phyloP scores from a whole-genome alignment of 2,329 filamentous ascomycete species.

The Aspergillus arachidicola region DNA sequence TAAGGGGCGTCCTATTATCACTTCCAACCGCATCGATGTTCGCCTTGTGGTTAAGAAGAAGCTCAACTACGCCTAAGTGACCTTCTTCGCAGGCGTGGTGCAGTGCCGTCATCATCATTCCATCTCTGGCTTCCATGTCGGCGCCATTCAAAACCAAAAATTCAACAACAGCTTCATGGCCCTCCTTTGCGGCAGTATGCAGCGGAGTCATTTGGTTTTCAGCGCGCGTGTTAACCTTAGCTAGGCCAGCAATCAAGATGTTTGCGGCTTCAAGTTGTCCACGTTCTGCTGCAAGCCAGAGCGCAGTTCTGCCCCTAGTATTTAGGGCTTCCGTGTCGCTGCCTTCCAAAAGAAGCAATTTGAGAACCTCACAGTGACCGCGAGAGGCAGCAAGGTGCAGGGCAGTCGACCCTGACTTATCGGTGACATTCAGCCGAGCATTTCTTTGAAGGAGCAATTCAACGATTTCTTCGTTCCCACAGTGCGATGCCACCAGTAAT shows the following conservation, averaged over 20 bases:
- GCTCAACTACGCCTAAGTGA: conserved; percentile 27
- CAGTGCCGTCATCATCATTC: conserved; percentile 37
- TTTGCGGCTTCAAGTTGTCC: conserved; percentile 37
- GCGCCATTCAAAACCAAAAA: conserved; percentile 36
- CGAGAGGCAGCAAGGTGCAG: conserved; percentile 37
- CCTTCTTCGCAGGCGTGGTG: conserved; percentile 40
- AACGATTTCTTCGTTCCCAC: conserved; percentile 40
- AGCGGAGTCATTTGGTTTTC: conserved; percentile 37
- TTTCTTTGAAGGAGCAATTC: conserved; percentile 34
- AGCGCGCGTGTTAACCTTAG: conserved; percentile 39
- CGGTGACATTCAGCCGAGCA: conserved; percentile 33
- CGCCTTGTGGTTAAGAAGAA: conserved; percentile 36
- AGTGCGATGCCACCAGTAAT: conserved; percentile 43
- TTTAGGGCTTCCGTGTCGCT: conserved; percentile 35
- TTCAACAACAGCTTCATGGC: conserved; percentile 35
- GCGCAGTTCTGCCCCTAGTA: conserved; percentile 35
- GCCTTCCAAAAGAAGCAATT: conserved; percentile 30
- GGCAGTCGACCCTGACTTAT: conserved; percentile 33
- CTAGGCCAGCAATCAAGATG: conserved; percentile 33
- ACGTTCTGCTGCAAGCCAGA: conserved; percentile 39
- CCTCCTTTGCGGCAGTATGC: conserved; percentile 37
- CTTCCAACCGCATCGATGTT: conserved; percentile 35
- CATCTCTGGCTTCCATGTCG: conserved; percentile 41
- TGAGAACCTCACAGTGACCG: conserved; percentile 33
- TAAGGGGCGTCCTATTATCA: conserved; percentile 39